Base-by-base conservation (phyloP, 2,329 filamentous ascomycete genomes). In the Neoarthrinium moseri region DNA sequence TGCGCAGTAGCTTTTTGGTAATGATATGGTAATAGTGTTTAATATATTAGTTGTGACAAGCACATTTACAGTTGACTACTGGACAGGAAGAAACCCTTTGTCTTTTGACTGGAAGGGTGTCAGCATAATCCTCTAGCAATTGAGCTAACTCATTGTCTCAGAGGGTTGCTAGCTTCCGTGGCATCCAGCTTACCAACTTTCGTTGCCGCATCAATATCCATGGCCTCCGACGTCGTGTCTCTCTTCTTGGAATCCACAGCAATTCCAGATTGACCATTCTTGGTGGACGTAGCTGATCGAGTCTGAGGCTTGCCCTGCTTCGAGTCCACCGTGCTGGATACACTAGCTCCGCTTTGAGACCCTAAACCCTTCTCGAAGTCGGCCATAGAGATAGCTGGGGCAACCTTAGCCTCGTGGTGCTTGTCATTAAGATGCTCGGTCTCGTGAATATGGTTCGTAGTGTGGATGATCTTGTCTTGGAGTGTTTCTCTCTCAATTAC, bases 401-500 rank as follows among this genome's bases (percentile, higher is more conserved):
- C 39, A 13, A 21, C 21, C 4, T 26, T 43, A 4, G 26, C 20
- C 5, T 12, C 39, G 17, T 43, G 39, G 12, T 43, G 27, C 20
- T 43, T 17, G 27, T 17, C 39, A 6, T 43, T 43, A n/a, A 43
- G 21, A 20, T 43, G 26, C 17, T 43, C 17, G 7, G 26, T 43
- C 24, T 43, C 39, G 13, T 43, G 27, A 3, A 43, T 18, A 13
- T 33, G 26, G 20, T 43, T 30, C 6, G 26, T 43, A 5, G 39
- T 43, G 29, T 43, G 39, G 20, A 43, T 20, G 3, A 43, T 29
- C 10, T 43, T n/a, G 4, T 15, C 26, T 21, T 43, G 27, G 29
- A 43, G 32, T 12, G 29, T 43, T 24, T 43, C 39, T 21, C 29
- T 30, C 17, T 43, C 22, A n/a, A 43, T 33, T 2, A 43, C 39